Conservation (phyloP, 352 stramenopile genomes). For the Phytophthora rubi region DNA sequence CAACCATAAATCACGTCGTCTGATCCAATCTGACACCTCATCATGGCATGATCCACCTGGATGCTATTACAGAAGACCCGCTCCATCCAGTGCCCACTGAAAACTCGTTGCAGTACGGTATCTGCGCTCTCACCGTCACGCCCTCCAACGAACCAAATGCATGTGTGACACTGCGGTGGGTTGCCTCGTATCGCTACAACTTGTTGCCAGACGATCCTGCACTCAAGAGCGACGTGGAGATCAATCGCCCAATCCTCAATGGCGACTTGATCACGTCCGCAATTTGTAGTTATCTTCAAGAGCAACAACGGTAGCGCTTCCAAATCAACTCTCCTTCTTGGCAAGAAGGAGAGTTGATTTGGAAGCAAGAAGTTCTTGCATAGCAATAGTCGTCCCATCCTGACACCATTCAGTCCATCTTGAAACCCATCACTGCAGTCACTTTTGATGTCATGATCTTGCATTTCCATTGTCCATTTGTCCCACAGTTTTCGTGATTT, state of each 20-base stretch:
- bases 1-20: conserved; percentile 5
- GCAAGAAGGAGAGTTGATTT: no score
- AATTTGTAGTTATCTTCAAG: conserved; percentile 32
- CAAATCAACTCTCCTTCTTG: neutral
- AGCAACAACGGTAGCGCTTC: neutral
- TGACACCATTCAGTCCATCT: neutral
- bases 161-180: conserved; percentile 30
- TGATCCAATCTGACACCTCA: conserved; percentile 15
- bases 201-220: conserved; percentile 28
- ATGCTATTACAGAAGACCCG: conserved; percentile 10
- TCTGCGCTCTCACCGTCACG: conserved; percentile 33
- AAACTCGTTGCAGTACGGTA: conserved; percentile 7
- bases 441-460: neutral
- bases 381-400: neutral
- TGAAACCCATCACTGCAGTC: neutral
- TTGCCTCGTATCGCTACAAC: conserved; percentile 39
- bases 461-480: conserved; percentile 10
- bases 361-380: no score
- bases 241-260: conserved; percentile 39
- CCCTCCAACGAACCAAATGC: conserved; percentile 20
- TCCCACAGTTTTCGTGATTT: neutral
- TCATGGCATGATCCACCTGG: conserved; percentile 19
- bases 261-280: conserved; percentile 41
- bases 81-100: conserved; percentile 12
- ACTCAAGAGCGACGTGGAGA: conserved; percentile 27